These are phyloP conservation scores for Fusarium burgessii DNA, from an alignment of 2,329 filamentous ascomycete genomes.

Conservation along the genomic window DNA sequence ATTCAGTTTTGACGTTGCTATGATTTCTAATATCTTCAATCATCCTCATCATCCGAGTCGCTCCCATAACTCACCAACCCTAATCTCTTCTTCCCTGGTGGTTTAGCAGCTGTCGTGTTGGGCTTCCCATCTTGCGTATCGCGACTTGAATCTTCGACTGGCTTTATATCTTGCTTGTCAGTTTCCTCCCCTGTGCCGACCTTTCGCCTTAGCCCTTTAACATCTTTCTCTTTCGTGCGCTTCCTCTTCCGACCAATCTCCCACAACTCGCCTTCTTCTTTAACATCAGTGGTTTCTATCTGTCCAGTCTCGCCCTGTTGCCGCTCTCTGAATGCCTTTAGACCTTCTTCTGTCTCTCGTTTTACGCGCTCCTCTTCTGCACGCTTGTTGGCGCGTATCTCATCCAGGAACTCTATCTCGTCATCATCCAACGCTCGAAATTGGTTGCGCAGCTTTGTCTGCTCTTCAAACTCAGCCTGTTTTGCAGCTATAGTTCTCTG, in stretches of 20 bases:
- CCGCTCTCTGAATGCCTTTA: constrained; percentile 66
- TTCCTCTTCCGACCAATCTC: constrained; percentile 53
- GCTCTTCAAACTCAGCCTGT: constrained; percentile 84
- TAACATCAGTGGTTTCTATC: constrained; percentile 30
- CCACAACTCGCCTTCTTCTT: constrained; percentile 51
- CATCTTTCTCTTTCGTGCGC: constrained; percentile 53
- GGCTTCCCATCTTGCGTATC: constrained; percentile 24
- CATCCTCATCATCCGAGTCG: constrained; percentile 61
- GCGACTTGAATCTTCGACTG: constrained; percentile 21
- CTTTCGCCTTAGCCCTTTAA: constrained; percentile 50
- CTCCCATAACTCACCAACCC: constrained; percentile 66
- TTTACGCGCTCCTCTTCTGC: constrained; percentile 66
- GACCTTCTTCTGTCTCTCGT: constrained; percentile 67
- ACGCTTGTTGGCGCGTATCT: constrained; percentile 62
- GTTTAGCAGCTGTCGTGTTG: constrained; percentile 1
- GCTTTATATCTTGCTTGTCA: constrained; percentile 23
- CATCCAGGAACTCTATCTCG: constrained; percentile 80
- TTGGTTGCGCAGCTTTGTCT: constrained; percentile 77
- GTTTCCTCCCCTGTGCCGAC: constrained; percentile 29
- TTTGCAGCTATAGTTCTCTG: constrained; percentile 70
- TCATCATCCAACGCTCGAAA: constrained; percentile 83
- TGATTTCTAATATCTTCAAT: background rate
- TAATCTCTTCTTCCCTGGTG: constrained; percentile 45
- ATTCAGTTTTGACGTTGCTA: background rate
- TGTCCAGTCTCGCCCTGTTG: constrained; percentile 53